Conservation (phyloP, 306 rosid species). For the Benincasa hispida region DNA sequence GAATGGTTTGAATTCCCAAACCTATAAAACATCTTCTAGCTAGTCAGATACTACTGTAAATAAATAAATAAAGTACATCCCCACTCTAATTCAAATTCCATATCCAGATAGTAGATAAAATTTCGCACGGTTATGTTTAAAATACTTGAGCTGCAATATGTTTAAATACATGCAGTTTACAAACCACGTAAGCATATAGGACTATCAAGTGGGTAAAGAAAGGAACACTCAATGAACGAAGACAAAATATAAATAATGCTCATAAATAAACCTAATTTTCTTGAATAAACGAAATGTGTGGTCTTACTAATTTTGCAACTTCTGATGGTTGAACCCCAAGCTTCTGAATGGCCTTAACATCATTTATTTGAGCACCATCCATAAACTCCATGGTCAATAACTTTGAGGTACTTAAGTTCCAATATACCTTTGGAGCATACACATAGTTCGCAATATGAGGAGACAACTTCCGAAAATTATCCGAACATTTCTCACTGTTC, state of each 20-base stretch:
- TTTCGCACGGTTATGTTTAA: background rate
- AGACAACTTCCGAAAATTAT: constrained; percentile 69
- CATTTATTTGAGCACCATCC: constrained; percentile 74
- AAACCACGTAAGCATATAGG: background rate
- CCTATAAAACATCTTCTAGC: background rate
- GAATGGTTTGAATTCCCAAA: background rate
- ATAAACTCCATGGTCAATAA: constrained; percentile 91
- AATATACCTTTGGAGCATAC: constrained; percentile 78
- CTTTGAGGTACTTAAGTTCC: constrained; percentile 79
- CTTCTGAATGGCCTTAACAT: constrained; percentile 44
- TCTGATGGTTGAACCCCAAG: constrained; percentile 67
- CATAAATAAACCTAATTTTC: background rate
- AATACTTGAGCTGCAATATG: background rate
- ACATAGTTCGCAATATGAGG: constrained; percentile 78
- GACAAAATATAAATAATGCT: background rate
- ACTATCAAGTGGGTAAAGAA: background rate
- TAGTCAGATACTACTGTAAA: background rate
- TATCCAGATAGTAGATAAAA: background rate
- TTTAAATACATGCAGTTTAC: background rate
- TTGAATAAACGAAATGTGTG: constrained; percentile 5
- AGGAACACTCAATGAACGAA: background rate
- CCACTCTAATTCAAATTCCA: background rate
- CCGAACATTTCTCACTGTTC: constrained; percentile 85
- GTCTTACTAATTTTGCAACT: constrained; percentile 76
- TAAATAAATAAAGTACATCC: background rate